A percentile compares a stretch with the other conserved stretches of the same genome.
phyloP scores from a whole-genome alignment of 495 filamentous ascomycete species.

The Talaromyces ruber region DNA sequence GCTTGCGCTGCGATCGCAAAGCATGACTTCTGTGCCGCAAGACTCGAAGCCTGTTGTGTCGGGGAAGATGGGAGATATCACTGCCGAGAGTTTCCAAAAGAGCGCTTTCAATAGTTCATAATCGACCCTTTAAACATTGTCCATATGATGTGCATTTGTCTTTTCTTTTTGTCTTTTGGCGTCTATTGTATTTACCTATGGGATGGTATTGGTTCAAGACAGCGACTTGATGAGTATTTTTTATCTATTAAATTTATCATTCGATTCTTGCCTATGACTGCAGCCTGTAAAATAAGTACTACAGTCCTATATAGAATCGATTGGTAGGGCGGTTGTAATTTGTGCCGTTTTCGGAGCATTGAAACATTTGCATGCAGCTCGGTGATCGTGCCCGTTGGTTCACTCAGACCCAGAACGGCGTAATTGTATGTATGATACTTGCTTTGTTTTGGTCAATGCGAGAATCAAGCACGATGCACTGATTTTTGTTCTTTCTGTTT shows the following conservation, averaged over 20 bases:
- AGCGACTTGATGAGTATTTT: not conserved
- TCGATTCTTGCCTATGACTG: not conserved
- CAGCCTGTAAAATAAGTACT: no score
- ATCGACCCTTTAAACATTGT: not conserved
- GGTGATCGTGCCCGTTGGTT: not conserved
- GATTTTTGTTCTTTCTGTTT: no score
- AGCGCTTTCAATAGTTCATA: conserved; percentile 63
- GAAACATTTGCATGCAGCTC: not conserved
- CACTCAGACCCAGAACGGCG: not conserved
- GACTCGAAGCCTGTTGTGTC: conserved; percentile 29
- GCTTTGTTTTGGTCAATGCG: no score
- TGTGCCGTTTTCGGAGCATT: not conserved
- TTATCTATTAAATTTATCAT: not conserved
- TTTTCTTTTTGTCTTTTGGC: not conserved
- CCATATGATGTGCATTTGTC: not conserved
- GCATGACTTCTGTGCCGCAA: conserved; percentile 13
- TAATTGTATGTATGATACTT: not conserved
- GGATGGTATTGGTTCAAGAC: not conserved
- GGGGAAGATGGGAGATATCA: conserved; percentile 53
- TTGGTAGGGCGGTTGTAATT: not conserved
- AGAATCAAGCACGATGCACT: no score
- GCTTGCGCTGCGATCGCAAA: conserved; percentile 19
- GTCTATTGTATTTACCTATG: not conserved
- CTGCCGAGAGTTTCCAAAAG: conserved; percentile 83
- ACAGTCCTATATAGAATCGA: no score